phyloP scores from a whole-genome alignment of 2,329 filamentous ascomycete species.

The Xylariomycetidae sp. region DNA sequence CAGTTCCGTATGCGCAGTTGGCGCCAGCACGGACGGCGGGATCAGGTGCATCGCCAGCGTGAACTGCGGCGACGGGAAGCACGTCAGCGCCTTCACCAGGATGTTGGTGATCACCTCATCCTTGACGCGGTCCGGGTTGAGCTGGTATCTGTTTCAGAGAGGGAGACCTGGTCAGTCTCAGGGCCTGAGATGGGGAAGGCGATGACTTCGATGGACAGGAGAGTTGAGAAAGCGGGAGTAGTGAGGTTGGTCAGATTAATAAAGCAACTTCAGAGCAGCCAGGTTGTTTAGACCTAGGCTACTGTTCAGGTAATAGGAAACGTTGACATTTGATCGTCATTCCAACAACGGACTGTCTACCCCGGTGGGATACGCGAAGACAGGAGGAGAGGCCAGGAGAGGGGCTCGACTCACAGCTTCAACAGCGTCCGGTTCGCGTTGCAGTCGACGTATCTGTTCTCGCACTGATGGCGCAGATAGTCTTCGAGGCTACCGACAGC shows the following conservation, averaged over 20 bases:
- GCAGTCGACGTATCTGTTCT: slow-evolving; percentile 88
- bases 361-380: slow-evolving; percentile 11
- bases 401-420: slow-evolving; percentile 74
- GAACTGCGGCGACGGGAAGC: slow-evolving; percentile 96
- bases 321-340: slow-evolving; percentile 81
- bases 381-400: slow-evolving; percentile 8
- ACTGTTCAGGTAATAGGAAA: slow-evolving; percentile 98
- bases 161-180: slow-evolving; percentile 5
- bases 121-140: slow-evolving; percentile 96
- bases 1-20: slow-evolving; percentile 58
- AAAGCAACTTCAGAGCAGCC: slow-evolving; percentile 59
- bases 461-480: slow-evolving; percentile 92
- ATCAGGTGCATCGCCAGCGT: slow-evolving; percentile 90
- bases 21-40: slow-evolving; percentile 70
- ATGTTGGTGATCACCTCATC: slow-evolving; percentile 98
- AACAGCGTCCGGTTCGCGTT: slow-evolving; percentile 94
- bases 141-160: slow-evolving; percentile 71
- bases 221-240: slow-evolving; percentile 4
- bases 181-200: neutral
- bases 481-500: slow-evolving; percentile 89
- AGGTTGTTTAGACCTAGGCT: slow-evolving; percentile 51
- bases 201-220: slow-evolving; percentile 1
- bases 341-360: slow-evolving; percentile 13
- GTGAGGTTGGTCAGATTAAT: slow-evolving; percentile 61
- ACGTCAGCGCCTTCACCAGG: slow-evolving; percentile 94